Percentiles rank a stretch among this genome's conserved stretches.
Conservation (phyloP, 1,284 basidiomycete genomes). For the Baeospora myosura region DNA sequence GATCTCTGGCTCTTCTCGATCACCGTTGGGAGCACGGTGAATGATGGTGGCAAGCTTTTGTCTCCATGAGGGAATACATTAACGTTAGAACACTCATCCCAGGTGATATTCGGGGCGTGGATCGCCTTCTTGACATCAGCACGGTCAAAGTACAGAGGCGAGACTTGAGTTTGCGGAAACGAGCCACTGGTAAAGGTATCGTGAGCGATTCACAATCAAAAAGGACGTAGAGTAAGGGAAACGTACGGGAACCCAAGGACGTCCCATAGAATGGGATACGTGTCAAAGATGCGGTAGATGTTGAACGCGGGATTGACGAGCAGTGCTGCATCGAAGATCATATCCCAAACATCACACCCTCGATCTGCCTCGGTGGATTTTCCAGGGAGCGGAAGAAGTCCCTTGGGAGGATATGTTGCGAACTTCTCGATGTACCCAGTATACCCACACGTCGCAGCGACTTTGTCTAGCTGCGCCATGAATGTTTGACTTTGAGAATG, state of each 20-base stretch:
- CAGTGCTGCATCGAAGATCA: slow-evolving; percentile 53
- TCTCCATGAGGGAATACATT: slow-evolving; percentile 60
- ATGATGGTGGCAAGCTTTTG: slow-evolving; percentile 49
- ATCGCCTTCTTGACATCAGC: slow-evolving; percentile 66
- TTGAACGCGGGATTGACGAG: slow-evolving; percentile 69
- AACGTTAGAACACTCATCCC: slow-evolving; percentile 56
- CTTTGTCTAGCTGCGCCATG: slow-evolving; percentile 48
- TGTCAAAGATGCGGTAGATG: slow-evolving; percentile 70
- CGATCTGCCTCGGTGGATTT: slow-evolving; percentile 32
- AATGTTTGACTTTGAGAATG: slow-evolving; percentile 43
- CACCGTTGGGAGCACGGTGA: slow-evolving; percentile 62
- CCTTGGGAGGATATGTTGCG: slow-evolving; percentile 59
- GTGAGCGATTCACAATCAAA: background rate
- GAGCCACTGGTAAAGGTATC: slow-evolving; percentile 40
- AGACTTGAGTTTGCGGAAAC: slow-evolving; percentile 40
- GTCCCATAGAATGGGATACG: slow-evolving; percentile 56
- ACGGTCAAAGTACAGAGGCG: slow-evolving; percentile 61
- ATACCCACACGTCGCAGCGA: slow-evolving; percentile 53
- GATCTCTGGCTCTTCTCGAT: slow-evolving; percentile 68
- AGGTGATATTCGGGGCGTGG: slow-evolving; percentile 61
- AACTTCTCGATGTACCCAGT: slow-evolving; percentile 54
- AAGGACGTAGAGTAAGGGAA: slow-evolving; percentile 1
- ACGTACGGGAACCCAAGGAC: slow-evolving; percentile 69
- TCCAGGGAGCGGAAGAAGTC: slow-evolving; percentile 53
- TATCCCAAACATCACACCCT: slow-evolving; percentile 62